A percentile compares a stretch with the other conserved stretches of the same genome.
Evolutionary conservation across 352 stramenopile species (phyloP).

Genomic region (Pythium sp.): DNA sequence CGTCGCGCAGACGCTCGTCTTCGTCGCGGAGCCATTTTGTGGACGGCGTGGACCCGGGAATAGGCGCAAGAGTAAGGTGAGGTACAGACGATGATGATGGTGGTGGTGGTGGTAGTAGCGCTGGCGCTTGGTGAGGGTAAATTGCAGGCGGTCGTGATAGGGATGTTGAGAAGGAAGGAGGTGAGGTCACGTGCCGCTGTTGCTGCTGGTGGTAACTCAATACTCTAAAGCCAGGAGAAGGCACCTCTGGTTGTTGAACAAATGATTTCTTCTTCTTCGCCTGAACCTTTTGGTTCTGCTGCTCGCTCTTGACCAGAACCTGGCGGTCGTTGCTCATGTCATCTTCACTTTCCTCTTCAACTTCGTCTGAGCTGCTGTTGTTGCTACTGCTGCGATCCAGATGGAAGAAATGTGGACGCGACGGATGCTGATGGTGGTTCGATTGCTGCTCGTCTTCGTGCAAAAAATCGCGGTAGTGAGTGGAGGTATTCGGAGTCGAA

Average conservation of each 20-base stretch:
- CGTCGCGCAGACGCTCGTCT: constrained; percentile 84
- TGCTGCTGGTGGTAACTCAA: background rate
- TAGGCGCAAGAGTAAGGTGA: background rate
- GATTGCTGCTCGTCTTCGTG: background rate
- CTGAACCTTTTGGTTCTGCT: background rate
- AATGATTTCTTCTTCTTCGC: background rate
- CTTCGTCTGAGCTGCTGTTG: constrained; percentile 6
- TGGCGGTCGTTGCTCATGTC: background rate
- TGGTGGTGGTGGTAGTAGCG: background rate
- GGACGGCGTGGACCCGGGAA: constrained; percentile 15
- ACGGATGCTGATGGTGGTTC: background rate
- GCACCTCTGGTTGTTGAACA: background rate
- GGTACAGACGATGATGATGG: constrained; percentile 13
- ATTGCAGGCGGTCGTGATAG: background rate
- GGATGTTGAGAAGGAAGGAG: background rate
- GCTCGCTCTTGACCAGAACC: background rate
- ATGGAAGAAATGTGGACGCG: constrained; percentile 4
- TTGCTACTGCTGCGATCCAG: background rate
- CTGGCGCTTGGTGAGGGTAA: background rate
- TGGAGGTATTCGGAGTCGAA: background rate
- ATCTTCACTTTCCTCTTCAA: background rate
- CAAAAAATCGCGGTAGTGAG: background rate
- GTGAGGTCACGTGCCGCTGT: background rate
- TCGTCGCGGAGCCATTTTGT: constrained; percentile 90
- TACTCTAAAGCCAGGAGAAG: background rate